phyloP scores from a whole-genome alignment of 176 grass and related monocot species.

The Musa beccarii region DNA sequence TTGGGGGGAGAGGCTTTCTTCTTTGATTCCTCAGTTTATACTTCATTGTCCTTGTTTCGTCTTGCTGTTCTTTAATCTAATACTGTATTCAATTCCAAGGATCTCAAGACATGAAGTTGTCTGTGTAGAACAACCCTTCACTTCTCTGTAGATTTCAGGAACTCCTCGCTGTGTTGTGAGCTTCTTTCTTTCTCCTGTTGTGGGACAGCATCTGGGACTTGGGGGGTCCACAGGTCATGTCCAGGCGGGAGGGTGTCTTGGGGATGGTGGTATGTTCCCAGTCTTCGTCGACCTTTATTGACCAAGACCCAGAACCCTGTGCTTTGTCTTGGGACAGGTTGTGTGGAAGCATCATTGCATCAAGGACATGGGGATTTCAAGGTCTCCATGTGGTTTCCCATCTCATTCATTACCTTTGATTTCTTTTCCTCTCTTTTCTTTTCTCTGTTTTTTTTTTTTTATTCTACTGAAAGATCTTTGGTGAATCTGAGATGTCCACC shows the following conservation, averaged over 20 bases:
- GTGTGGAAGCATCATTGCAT: background rate
- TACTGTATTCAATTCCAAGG: background rate
- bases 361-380: background rate
- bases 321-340: slow-evolving; percentile 1
- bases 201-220: no score
- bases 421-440: background rate
- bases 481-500: no score
- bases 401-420: background rate
- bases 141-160: no score
- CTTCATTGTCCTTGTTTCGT: slow-evolving; percentile 18
- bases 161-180: no score
- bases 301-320: slow-evolving; percentile 14
- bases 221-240: background rate
- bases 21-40: slow-evolving; percentile 10
- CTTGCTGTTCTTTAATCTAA: slow-evolving; percentile 6
- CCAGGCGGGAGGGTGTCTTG: background rate
- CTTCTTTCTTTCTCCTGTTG: no score
- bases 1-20: background rate
- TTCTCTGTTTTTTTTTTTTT: background rate
- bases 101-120: no score
- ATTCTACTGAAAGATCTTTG: background rate
- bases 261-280: slow-evolving; percentile 21
- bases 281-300: slow-evolving; percentile 38
- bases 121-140: no score
- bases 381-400: background rate